Evolutionary conservation across 208 protist species (phyloP).

Genomic region (Acanthamoeba healyi): DNA sequence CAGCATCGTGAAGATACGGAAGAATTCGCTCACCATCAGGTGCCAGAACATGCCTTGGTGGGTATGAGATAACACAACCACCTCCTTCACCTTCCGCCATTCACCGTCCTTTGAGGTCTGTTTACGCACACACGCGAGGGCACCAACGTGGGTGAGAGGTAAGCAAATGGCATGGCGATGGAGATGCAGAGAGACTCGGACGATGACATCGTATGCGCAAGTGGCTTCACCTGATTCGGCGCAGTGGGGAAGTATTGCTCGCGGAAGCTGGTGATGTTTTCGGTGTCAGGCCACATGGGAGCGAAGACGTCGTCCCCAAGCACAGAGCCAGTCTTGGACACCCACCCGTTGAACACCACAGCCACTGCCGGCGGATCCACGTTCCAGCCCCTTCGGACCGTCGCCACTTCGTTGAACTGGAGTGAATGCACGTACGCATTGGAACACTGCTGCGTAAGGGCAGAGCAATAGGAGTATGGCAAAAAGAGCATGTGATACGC

Average conservation of each 20-base stretch:
- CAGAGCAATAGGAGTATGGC: too few relatives aligned
- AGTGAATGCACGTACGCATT: too few relatives aligned
- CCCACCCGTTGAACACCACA: slow-evolving; percentile 19
- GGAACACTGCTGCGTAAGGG: too few relatives aligned
- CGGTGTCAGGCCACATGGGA: neutral
- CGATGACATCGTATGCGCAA: too few relatives aligned
- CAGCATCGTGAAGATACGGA: slow-evolving; percentile 14
- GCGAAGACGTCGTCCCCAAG: slow-evolving; percentile 44
- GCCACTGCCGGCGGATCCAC: neutral
- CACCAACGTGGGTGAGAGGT: too few relatives aligned
- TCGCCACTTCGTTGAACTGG: neutral
- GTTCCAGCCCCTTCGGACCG: neutral
- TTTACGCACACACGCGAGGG: neutral
- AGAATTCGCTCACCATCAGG: slow-evolving; percentile 41
- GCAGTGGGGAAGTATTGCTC: neutral
- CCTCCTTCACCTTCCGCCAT: slow-evolving; percentile 42
- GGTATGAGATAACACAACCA: slow-evolving; percentile 35
- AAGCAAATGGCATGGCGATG: too few relatives aligned
- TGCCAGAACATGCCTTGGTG: slow-evolving; percentile 72
- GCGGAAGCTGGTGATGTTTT: neutral
- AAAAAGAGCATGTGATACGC: neutral
- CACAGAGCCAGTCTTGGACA: neutral
- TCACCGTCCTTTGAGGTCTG: neutral
- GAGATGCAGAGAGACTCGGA: too few relatives aligned
- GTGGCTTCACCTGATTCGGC: neutral